A percentile compares a stretch with the other conserved stretches of the same genome.
phyloP scores from a whole-genome alignment of 805 yeast genomes.

The Candida berthetii region DNA sequence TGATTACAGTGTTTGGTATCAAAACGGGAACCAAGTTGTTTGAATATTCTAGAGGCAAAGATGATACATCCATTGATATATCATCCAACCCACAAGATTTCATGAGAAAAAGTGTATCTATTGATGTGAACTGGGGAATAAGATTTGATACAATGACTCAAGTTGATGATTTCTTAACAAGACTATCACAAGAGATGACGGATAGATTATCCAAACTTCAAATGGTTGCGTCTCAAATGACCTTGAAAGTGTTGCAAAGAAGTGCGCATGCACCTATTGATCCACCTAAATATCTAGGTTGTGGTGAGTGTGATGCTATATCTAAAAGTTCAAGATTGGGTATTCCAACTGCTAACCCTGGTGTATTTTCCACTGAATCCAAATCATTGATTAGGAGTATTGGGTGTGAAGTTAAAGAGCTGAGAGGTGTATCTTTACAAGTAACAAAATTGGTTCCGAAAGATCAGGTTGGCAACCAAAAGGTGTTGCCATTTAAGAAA shows the following conservation, averaged over 20 bases:
- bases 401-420: slow-evolving; percentile 55
- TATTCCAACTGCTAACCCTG: slow-evolving; percentile 50
- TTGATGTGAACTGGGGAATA: slow-evolving; percentile 90
- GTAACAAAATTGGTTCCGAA: slow-evolving; percentile 47
- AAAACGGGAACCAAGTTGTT: slow-evolving; percentile 64
- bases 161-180: slow-evolving; percentile 55
- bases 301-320: slow-evolving; percentile 69
- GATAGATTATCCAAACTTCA: slow-evolving; percentile 41
- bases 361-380: slow-evolving; percentile 54
- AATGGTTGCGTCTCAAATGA: slow-evolving; percentile 48
- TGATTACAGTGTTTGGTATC: slow-evolving; percentile 52
- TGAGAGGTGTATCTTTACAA: slow-evolving; percentile 76
- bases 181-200: slow-evolving; percentile 54
- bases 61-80: slow-evolving; percentile 53
- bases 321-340: slow-evolving; percentile 58
- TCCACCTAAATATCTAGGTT: slow-evolving; percentile 78
- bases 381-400: slow-evolving; percentile 49
- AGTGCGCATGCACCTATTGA: slow-evolving; percentile 63
- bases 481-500: slow-evolving; percentile 26
- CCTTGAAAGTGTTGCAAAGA: slow-evolving; percentile 61
- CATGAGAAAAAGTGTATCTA: slow-evolving; percentile 70
- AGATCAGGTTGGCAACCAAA: slow-evolving; percentile 21
- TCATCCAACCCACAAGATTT: slow-evolving; percentile 40
- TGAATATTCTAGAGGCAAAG: slow-evolving; percentile 61
- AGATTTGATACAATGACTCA: slow-evolving; percentile 58